phyloP scores from a whole-genome alignment of 768 basidiomycete species.

The Trametes punicea region DNA sequence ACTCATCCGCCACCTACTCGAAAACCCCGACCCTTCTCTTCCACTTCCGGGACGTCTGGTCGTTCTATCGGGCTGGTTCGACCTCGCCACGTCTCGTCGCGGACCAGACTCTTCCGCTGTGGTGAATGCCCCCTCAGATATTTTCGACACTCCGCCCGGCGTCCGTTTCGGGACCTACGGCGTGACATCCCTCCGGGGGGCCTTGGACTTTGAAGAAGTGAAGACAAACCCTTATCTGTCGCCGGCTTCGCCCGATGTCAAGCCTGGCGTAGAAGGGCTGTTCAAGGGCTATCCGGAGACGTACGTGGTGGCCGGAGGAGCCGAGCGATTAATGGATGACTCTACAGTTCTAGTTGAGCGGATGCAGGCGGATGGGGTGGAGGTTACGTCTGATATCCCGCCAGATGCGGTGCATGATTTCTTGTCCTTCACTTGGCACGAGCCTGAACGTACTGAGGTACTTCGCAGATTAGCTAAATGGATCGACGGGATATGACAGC shows the following conservation, averaged over 20 bases:
- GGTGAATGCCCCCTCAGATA: constrained; percentile 30
- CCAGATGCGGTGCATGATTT: constrained; percentile 42
- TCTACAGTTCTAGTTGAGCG: constrained; percentile 42
- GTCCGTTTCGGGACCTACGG: constrained; percentile 29
- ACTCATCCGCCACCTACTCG: constrained; percentile 57
- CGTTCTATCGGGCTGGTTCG: constrained; percentile 56
- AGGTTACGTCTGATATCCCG: constrained; percentile 47
- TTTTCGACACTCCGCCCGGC: constrained; percentile 15
- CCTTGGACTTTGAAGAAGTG: constrained; percentile 45
- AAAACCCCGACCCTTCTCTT: constrained; percentile 40
- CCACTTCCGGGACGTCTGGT: constrained; percentile 43
- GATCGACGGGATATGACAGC: constrained; percentile 7
- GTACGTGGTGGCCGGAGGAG: constrained; percentile 55
- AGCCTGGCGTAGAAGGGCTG: constrained; percentile 27
- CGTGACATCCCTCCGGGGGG: constrained; percentile 43
- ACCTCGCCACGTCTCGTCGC: constrained; percentile 43
- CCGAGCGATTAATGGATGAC: constrained; percentile 56
- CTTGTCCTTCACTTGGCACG: constrained; percentile 20
- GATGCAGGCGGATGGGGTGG: constrained; percentile 50
- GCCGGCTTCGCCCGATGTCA: constrained; percentile 46
- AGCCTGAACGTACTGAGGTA: constrained; percentile 31
- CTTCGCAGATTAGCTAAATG: constrained; percentile 21
- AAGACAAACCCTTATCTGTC: constrained; percentile 54
- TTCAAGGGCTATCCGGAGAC: constrained; percentile 61
- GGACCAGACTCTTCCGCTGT: constrained; percentile 1